Base-by-base conservation (phyloP, 768 basidiomycete genomes). In the Tylopilus balloui region DNA sequence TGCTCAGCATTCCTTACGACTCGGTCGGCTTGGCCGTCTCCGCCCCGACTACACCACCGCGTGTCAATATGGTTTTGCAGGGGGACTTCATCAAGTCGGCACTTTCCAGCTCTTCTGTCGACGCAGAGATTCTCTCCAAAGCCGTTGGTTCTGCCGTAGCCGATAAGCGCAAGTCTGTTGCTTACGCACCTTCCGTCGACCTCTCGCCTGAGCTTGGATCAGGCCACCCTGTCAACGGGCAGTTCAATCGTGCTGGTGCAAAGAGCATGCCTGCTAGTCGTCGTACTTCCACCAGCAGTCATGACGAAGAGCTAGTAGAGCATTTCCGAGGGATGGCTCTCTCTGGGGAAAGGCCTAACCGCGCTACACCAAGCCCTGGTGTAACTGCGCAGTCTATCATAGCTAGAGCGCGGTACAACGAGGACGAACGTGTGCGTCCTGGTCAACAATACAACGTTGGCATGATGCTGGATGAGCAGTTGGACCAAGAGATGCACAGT, bases 401-500 rank as follows among this genome's bases (percentile, higher is more conserved):
- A 50, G 67, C 74, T 24, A 74, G 80, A 56, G 77, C 71, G 10
- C 76, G 79, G 17, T 81, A 79, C 57, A 72, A 62, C 19, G 78
- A 80, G 39, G 82, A 81, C 42, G 83, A 86, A 46, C 79, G 76
- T 34, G 69, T 73, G 13, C 76, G 73, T 42, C 80, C 81, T 62
- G 79, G 79, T 8, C 81, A 76, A 52, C 75, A 75, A 28, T 89
- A 82, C 67, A 91, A 90, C 61, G 80, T 87, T 34, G 89, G 88
- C 25, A 86, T 92, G 84, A 84, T 94, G 82, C 72, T 95, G 53
- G 92, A 95, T 57, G 88, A 94, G 66, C 91, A 94, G 62, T 70
- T 95, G 56, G 92, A 95, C 62, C 83, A 90, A 70, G 92, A 95
- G 65, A 92, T 95, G 82, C 85, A 93, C 63, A 92, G 92, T 92